phyloP scores from a whole-genome alignment of 257 asterid species.

The Solanum tarapatanum region DNA sequence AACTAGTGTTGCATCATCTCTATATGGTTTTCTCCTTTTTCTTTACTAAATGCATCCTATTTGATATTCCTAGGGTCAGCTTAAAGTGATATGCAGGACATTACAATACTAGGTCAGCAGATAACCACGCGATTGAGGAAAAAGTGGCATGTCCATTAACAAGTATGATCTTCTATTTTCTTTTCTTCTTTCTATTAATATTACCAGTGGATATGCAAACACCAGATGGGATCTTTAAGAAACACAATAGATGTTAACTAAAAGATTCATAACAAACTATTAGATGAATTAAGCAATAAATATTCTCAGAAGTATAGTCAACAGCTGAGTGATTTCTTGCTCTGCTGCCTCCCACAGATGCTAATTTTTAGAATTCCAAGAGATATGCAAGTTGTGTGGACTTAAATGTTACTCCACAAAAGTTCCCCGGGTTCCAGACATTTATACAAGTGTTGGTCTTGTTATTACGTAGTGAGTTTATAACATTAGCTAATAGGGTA shows the following conservation, averaged over 20 bases:
- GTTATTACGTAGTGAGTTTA: not conserved
- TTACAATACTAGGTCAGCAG: not conserved
- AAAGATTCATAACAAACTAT: not conserved
- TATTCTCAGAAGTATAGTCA: not conserved
- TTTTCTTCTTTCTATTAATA: not conserved
- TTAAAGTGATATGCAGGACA: not conserved
- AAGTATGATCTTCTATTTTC: not conserved
- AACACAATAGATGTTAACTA: not conserved
- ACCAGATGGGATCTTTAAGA: not conserved
- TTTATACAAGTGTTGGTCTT: not conserved
- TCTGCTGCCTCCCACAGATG: not conserved
- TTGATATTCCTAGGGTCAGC: not conserved
- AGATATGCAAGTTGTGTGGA: not conserved
- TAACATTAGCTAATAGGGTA: not conserved
- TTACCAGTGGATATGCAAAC: not conserved
- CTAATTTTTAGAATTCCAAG: not conserved
- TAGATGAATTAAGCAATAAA: not conserved
- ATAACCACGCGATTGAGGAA: not conserved
- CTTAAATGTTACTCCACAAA: not conserved
- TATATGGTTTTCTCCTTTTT: not conserved
- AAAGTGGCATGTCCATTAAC: not conserved
- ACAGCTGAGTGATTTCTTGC: not conserved
- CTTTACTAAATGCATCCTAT: not conserved
- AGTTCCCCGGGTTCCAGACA: not conserved
- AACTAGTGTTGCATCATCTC: not conserved